phyloP scores from a whole-genome alignment of 164 flowering plant species.

The Liriodendron chinense region DNA sequence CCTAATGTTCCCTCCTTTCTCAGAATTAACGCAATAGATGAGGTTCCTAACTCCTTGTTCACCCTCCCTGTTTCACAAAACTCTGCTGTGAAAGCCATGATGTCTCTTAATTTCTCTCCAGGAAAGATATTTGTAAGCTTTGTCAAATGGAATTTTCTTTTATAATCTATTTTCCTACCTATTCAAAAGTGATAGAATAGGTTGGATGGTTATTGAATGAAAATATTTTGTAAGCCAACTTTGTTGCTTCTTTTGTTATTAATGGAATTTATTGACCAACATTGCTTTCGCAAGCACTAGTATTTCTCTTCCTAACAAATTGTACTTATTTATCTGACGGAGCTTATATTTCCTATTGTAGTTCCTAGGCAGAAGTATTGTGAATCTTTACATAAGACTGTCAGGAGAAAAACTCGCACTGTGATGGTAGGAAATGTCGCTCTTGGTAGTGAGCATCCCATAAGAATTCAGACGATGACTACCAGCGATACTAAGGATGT shows the following conservation, averaged over 20 bases:
- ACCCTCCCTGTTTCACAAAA: background rate
- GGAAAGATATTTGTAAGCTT: background rate
- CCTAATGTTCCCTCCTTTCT: too few relatives aligned
- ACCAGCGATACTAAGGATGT: conserved; percentile 92
- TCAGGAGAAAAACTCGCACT: conserved; percentile 89
- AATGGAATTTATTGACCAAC: background rate
- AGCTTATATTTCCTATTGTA: conserved; percentile 22
- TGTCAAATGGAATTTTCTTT: background rate
- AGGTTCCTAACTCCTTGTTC: too few relatives aligned
- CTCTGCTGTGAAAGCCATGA: background rate
- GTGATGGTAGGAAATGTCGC: conserved; percentile 96
- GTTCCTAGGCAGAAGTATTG: conserved; percentile 97
- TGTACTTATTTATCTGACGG: conserved; percentile 11
- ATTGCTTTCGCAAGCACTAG: background rate
- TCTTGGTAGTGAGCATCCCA: conserved; percentile 97
- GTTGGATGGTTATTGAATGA: background rate
- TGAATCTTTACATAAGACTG: conserved; percentile 78
- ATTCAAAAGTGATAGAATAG: background rate
- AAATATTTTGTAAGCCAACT: background rate
- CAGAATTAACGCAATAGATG: too few relatives aligned
- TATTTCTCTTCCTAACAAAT: background rate
- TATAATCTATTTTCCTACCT: background rate
- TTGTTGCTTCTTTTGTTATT: background rate
- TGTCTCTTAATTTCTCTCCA: background rate
- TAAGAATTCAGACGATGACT: conserved; percentile 94